A percentile compares a stretch with the other conserved stretches of the same genome.
Evolutionary conservation across 805 yeast genomes (phyloP).

Genomic region (Yamadazyma olivae): DNA sequence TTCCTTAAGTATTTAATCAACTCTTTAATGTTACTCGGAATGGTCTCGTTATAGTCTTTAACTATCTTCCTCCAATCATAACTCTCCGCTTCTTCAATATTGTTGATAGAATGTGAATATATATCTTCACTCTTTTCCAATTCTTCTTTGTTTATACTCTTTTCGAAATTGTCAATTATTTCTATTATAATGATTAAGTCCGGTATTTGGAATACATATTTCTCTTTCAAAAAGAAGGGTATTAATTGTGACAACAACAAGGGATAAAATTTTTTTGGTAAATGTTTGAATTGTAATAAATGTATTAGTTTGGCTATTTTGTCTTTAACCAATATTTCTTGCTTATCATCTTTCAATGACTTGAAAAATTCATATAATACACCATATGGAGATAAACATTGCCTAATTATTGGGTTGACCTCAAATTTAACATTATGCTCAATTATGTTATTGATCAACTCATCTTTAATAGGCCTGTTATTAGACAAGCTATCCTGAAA

Average conservation of each 20-base stretch:
- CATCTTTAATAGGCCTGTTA: constrained; percentile 55
- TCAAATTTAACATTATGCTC: constrained; percentile 27
- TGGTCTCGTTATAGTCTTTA: constrained; percentile 1
- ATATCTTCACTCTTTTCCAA: constrained; percentile 26
- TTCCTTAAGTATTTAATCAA: constrained; percentile 28
- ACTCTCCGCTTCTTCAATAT: constrained; percentile 14
- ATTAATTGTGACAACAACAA: constrained; percentile 47
- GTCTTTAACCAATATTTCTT: constrained; percentile 11
- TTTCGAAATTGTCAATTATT: constrained; percentile 35
- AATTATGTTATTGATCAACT: constrained; percentile 50
- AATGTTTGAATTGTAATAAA: constrained; percentile 37
- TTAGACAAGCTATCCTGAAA: constrained; percentile 58
- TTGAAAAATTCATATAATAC: constrained; percentile 51
- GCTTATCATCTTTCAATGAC: constrained; percentile 20
- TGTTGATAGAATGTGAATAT: constrained; percentile 21
- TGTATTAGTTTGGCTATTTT: constrained; percentile 47
- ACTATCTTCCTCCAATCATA: constrained; percentile 36
- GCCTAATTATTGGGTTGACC: constrained; percentile 58
- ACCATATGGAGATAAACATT: constrained; percentile 70
- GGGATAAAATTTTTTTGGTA: constrained; percentile 49
- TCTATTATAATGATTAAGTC: constrained; percentile 36
- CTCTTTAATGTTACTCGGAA: constrained; percentile 24
- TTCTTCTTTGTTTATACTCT: constrained; percentile 19
- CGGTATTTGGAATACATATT: constrained; percentile 21
- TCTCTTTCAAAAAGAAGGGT: constrained; percentile 32